phyloP scores from a whole-genome alignment of 2,329 filamentous ascomycete genomes.

The Myriosclerotinia curreyana region DNA sequence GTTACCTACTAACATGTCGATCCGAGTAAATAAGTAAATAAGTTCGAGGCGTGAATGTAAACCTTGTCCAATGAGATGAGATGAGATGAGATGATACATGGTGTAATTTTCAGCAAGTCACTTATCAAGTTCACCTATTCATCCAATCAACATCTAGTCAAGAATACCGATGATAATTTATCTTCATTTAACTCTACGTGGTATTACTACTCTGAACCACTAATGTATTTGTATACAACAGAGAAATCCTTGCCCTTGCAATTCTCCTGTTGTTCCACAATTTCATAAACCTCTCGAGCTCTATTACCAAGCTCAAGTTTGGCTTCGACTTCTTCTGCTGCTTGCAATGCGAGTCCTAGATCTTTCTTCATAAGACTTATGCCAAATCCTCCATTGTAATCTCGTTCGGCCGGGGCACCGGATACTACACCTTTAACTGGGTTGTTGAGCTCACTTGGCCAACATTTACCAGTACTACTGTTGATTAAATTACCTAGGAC shows the following conservation, averaged over 20 bases:
- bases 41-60: background rate
- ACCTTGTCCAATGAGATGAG: no score
- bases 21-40: no score
- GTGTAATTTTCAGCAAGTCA: background rate
- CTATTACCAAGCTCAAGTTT: constrained; percentile 61
- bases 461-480: constrained; percentile 88
- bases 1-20: no score
- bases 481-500: constrained; percentile 85
- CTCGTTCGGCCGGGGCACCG: constrained; percentile 69
- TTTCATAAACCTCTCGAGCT: constrained; percentile 65
- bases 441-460: constrained; percentile 95
- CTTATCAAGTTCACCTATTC: background rate
- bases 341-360: constrained; percentile 67
- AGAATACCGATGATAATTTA: background rate
- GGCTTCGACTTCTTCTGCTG: constrained; percentile 65
- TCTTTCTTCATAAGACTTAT: constrained; percentile 80
- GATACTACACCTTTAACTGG: constrained; percentile 83
- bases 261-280: constrained; percentile 57
- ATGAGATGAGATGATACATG: no score
- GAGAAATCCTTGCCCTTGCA: constrained; percentile 75
- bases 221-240: constrained; percentile 72
- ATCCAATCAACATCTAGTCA: background rate
- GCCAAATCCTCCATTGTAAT: constrained; percentile 75
- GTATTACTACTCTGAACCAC: constrained; percentile 33
- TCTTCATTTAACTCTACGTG: background rate